Evolutionary conservation across 306 rosid genomes (phyloP).

Genomic region (Inga laurina): DNA sequence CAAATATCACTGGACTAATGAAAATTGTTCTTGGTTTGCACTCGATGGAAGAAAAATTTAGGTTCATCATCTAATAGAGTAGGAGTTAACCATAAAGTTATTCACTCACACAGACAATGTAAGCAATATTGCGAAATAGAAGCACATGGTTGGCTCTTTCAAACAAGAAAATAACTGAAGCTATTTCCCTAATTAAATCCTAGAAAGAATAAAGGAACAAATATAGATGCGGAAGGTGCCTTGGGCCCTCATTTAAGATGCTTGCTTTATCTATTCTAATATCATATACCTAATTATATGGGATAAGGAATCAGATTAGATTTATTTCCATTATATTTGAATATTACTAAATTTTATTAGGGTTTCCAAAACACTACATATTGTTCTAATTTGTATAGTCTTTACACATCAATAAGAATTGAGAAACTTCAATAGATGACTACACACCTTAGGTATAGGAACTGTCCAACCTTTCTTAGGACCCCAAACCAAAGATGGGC

Average conservation of each 20-base stretch:
- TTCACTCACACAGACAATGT: neutral
- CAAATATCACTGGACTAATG: too few relatives aligned
- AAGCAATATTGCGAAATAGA: neutral
- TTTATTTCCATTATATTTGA: too few relatives aligned
- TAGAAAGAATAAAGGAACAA: neutral
- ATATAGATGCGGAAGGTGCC: too few relatives aligned
- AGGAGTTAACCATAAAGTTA: neutral
- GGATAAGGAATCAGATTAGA: neutral
- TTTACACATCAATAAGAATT: neutral
- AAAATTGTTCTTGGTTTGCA: too few relatives aligned
- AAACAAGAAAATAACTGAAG: neutral
- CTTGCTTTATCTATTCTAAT: neutral
- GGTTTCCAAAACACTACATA: neutral
- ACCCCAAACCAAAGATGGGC: slow-evolving; percentile 83
- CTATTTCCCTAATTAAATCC: neutral
- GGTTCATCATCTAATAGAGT: neutral
- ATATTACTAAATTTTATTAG: neutral
- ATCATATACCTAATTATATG: neutral
- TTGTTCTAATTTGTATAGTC: neutral
- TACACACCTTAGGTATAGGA: slow-evolving; percentile 54
- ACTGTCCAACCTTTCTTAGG: slow-evolving; percentile 74
- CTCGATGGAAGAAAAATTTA: neutral
- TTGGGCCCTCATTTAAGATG: neutral
- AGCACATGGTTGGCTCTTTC: neutral
- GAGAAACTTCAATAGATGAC: neutral